Evolutionary conservation across 805 yeast species (phyloP).

Genomic region (Komagataella kurtzmanii): DNA sequence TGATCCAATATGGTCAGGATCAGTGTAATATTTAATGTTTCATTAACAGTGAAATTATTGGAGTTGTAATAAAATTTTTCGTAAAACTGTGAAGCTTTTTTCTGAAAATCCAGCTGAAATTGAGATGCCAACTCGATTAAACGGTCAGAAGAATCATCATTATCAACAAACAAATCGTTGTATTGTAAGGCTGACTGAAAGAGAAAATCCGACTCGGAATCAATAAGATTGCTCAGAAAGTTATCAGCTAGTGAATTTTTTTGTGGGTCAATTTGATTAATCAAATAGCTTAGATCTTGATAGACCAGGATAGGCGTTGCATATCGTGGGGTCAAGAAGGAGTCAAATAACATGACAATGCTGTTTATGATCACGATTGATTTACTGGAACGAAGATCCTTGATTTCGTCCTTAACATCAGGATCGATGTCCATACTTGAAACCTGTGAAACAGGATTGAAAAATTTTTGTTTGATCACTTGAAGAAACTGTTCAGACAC

Average conservation of each 20-base stretch:
- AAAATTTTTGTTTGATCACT: neutral
- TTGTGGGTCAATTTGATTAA: neutral
- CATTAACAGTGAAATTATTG: constrained; percentile 7
- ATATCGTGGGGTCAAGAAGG: neutral
- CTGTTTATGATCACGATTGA: neutral
- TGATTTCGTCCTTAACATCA: neutral
- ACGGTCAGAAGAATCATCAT: constrained; percentile 3
- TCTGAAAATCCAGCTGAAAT: constrained; percentile 5
- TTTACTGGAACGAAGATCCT: neutral
- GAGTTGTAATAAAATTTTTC: constrained; percentile 5
- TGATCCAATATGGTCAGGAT: constrained; percentile 7
- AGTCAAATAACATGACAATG: neutral
- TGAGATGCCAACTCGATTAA: constrained; percentile 3
- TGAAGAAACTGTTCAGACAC: neutral
- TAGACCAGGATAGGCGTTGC: neutral
- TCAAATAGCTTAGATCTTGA: neutral
- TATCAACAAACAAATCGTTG: constrained; percentile 8
- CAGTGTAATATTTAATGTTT: constrained; percentile 8
- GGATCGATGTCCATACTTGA: neutral
- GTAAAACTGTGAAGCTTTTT: constrained; percentile 6
- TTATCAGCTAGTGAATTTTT: neutral
- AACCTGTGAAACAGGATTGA: neutral
- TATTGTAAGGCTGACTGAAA: neutral
- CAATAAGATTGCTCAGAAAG: neutral
- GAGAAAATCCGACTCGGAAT: neutral